Evolutionary conservation across 2,329 filamentous ascomycete species (phyloP), one percentile per base, ranked within the genome.

Genomic region (Fusarium guadeloupense): DNA sequence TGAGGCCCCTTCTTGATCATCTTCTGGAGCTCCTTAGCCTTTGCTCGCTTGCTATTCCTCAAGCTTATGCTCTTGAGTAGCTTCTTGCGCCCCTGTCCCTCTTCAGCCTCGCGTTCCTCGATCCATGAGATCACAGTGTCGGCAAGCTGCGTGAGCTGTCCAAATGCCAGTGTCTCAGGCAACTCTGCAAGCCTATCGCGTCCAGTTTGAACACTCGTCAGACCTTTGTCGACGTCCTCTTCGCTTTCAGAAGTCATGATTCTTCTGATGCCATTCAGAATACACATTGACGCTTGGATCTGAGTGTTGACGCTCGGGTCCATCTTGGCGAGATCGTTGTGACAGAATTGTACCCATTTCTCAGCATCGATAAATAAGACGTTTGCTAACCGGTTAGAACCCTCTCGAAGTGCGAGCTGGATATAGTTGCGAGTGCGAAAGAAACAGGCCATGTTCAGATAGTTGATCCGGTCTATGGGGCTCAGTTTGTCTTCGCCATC

Each of bases 401-500:
- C 40, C 37, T 45, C 33, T 12, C 43, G 47, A 2, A 65, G 30
- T 21, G 61, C 56, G 1, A 65, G 30, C 20, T 54, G 39, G 6
- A 64, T 26, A 33, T 62, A 62, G 31, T 53, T 64, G 23, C 55
- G 51, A 9, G 55, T 64, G 8, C 60, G 39, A 31, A 64, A 16
- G 46, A 64, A 64, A 31, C 31, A 61, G 14, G 38, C 23, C 8
- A 64, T 20, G 37, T 64, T 62, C 23, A 64, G 55, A 20, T 62
- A 64, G 39, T 64, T 64, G 31, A 64, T 64, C 17, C 56, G 39
- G 16, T 64, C 61, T 42, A 33, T 42, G n/a, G 48, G 55, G 2
- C 23, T 43, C 40, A 45, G 30, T 10, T 41, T 20, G n/a, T 9
- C 26, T 21, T 9, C 40, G 1, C 3, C 21, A n/a, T 33, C 9